These are phyloP conservation scores for Candida fluviatilis DNA, from an alignment of 805 yeast species.

Conservation along the genomic window DNA sequence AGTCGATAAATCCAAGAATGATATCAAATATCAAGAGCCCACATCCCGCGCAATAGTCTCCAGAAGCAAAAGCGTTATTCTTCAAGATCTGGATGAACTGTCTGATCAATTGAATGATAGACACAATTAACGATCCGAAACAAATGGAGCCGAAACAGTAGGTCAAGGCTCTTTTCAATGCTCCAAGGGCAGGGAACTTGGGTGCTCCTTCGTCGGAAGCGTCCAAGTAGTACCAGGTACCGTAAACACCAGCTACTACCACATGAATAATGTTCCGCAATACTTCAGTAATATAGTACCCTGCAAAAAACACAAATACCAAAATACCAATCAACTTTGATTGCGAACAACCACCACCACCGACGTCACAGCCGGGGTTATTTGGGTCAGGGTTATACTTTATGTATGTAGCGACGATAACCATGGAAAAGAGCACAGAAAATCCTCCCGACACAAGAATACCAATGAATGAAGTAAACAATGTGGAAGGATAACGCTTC, in stretches of 20 bases:
- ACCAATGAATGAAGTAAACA: constrained; percentile 59
- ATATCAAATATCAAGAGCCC: constrained; percentile 53
- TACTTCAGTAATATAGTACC: constrained; percentile 80
- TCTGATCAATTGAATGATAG: constrained; percentile 63
- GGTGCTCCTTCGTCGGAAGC: constrained; percentile 78
- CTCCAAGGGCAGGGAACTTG: constrained; percentile 71
- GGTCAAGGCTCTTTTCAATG: constrained; percentile 75
- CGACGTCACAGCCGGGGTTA: constrained; percentile 52
- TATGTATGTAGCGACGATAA: constrained; percentile 72
- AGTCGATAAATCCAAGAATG: constrained; percentile 61
- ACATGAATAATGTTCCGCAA: constrained; percentile 76
- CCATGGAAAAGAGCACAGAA: constrained; percentile 59
- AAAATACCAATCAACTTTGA: constrained; percentile 64
- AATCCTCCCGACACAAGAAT: constrained; percentile 57
- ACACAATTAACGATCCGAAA: constrained; percentile 74
- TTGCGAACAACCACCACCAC: constrained; percentile 50
- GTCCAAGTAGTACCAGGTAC: constrained; percentile 86
- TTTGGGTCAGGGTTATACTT: constrained; percentile 59
- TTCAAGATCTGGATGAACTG: constrained; percentile 51
- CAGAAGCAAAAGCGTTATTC: constrained; percentile 48
- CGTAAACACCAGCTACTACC: constrained; percentile 78
- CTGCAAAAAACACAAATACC: constrained; percentile 75
- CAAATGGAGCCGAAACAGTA: constrained; percentile 89
- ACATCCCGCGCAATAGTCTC: constrained; percentile 50
- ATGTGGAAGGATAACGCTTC: constrained; percentile 65